These are phyloP conservation scores for Vigna nakashimae DNA, from an alignment of 306 rosid genomes.

Conservation along the genomic window DNA sequence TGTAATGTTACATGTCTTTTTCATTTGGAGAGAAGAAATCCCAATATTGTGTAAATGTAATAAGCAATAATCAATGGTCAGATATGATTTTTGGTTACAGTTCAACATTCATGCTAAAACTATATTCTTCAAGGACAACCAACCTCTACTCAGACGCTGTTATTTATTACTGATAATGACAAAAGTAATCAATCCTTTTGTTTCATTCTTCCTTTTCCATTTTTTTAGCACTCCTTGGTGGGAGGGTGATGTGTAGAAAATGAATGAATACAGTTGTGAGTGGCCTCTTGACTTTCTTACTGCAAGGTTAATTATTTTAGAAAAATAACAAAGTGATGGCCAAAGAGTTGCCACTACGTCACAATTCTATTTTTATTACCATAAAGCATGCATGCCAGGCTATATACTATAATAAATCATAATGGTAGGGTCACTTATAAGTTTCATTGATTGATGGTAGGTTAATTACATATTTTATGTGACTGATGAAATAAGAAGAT, in stretches of 20 bases:
- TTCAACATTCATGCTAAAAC: slow-evolving; percentile 27
- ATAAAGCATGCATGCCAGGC: slow-evolving; percentile 20
- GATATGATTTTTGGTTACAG: slow-evolving; percentile 39
- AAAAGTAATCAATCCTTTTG: slow-evolving; percentile 11
- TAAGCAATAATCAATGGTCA: slow-evolving; percentile 29
- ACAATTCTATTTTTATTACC: neutral
- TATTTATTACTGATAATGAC: neutral
- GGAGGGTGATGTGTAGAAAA: slow-evolving; percentile 12
- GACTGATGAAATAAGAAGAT: neutral
- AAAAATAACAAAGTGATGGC: slow-evolving; percentile 30
- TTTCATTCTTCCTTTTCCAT: neutral
- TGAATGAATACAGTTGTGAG: neutral
- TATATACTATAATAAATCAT: neutral
- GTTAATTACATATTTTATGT: slow-evolving; percentile 4
- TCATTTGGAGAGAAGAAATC: slow-evolving; percentile 41
- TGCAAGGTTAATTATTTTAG: neutral
- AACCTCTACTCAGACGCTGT: slow-evolving; percentile 10
- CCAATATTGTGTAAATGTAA: slow-evolving; percentile 5
- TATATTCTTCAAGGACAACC: slow-evolving; percentile 26
- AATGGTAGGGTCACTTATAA: slow-evolving; percentile 41
- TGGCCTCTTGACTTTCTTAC: slow-evolving; percentile 15
- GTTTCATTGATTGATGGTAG: neutral
- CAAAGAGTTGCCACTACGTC: neutral
- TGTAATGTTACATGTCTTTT: slow-evolving; percentile 41
- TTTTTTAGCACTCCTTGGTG: slow-evolving; percentile 3